phyloP scores from a whole-genome alignment of 1,284 basidiomycete genomes.

The Malassezia obtusa region DNA sequence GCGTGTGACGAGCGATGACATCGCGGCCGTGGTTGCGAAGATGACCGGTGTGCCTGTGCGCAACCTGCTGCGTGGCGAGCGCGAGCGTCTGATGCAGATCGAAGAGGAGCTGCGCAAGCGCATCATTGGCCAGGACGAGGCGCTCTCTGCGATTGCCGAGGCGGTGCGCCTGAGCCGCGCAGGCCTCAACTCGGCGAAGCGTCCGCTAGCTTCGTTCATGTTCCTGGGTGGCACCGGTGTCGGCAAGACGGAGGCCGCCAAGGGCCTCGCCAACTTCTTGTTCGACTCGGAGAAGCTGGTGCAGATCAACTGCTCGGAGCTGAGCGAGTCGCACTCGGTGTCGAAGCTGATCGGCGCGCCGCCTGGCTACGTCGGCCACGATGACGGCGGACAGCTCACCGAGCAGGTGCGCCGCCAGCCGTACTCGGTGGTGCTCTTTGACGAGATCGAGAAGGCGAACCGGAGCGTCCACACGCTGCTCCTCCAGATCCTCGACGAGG shows the following conservation, averaged over 20 bases:
- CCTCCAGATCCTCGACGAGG: slow-evolving; percentile 85
- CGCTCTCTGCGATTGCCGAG: slow-evolving; percentile 68
- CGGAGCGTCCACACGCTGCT: slow-evolving; percentile 59
- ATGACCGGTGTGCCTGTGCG: slow-evolving; percentile 84
- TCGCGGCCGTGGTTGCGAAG: slow-evolving; percentile 71
- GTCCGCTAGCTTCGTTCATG: slow-evolving; percentile 82
- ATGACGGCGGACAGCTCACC: slow-evolving; percentile 41
- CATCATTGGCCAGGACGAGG: slow-evolving; percentile 80
- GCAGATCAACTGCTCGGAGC: slow-evolving; percentile 50
- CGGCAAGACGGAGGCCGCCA: slow-evolving; percentile 73
- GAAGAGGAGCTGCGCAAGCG: slow-evolving; percentile 65
- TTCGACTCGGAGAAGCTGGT: slow-evolving; percentile 79
- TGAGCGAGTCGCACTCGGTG: slow-evolving; percentile 79
- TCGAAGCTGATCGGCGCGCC: slow-evolving; percentile 81
- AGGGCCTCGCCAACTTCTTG: slow-evolving; percentile 71
- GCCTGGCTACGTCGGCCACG: slow-evolving; percentile 54
- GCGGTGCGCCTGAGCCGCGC: slow-evolving; percentile 82
- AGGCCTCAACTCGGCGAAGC: slow-evolving; percentile 71
- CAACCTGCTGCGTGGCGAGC: slow-evolving; percentile 76
- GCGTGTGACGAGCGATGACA: slow-evolving; percentile 76
- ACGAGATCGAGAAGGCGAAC: slow-evolving; percentile 30
- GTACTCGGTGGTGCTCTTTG: slow-evolving; percentile 44
- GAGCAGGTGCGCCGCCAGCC: slow-evolving; percentile 24
- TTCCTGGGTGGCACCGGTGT: slow-evolving; percentile 81
- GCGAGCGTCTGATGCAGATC: slow-evolving; percentile 80